phyloP scores from a whole-genome alignment of 2,329 filamentous ascomycete genomes.

The Sarocladium strictum region DNA sequence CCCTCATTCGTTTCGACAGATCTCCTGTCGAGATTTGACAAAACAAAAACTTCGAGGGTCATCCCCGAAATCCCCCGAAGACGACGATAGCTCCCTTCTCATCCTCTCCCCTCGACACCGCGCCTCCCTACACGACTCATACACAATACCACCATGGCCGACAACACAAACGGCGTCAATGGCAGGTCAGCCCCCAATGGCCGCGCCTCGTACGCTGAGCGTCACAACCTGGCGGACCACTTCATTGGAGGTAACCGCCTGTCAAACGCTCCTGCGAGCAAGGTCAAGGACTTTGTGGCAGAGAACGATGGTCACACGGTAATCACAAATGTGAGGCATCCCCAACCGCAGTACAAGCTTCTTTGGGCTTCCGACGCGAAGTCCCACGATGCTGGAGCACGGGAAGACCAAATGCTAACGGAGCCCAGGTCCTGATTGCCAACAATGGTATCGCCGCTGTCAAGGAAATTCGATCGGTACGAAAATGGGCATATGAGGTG shows the following conservation, averaged over 20 bases:
- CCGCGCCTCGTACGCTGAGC: conserved; percentile 66
- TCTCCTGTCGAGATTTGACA: background rate
- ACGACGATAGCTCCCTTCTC: background rate
- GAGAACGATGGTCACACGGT: conserved; percentile 90
- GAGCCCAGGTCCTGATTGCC: conserved; percentile 89
- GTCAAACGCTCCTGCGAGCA: conserved; percentile 72
- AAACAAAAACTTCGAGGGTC: background rate
- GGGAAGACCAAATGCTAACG: too few relatives aligned
- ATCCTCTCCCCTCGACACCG: conserved; percentile 11
- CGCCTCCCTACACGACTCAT: conserved; percentile 17
- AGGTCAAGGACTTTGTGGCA: conserved; percentile 94
- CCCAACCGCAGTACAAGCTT: background rate
- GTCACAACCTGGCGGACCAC: conserved; percentile 79
- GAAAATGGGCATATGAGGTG: conserved; percentile 99
- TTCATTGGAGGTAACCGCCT: conserved; percentile 95
- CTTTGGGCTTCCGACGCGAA: background rate
- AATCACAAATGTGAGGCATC: conserved; percentile 80
- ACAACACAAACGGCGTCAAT: conserved; percentile 38
- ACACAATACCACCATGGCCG: conserved; percentile 36
- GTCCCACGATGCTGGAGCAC: too few relatives aligned
- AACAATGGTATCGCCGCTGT: conserved; percentile 99
- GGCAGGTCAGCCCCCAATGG: conserved; percentile 49
- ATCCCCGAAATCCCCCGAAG: background rate
- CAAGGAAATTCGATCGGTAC: conserved; percentile 97
- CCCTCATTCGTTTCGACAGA: background rate